A percentile compares a stretch with the other conserved stretches of the same genome.
Conservation (phyloP, 148 eudicot genomes). For the Persicaria tinctoria region DNA sequence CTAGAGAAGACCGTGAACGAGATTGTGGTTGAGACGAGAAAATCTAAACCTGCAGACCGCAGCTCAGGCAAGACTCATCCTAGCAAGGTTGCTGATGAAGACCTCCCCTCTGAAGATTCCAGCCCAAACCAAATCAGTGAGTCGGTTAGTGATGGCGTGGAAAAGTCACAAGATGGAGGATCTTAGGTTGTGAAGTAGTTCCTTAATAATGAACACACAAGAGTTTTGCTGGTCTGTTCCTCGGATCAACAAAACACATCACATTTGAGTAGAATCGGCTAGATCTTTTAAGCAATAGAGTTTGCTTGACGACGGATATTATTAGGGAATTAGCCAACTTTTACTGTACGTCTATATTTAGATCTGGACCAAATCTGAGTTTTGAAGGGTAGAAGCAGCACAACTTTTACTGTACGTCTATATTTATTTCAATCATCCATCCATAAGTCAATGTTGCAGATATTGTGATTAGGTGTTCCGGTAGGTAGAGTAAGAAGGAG, state of each 20-base stretch:
- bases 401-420: too few species aligned
- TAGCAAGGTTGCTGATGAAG: too few species aligned
- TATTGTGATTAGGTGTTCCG: too few species aligned
- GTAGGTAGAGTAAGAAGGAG: too few species aligned
- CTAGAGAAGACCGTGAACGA: constrained; percentile 63
- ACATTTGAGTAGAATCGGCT: not conserved
- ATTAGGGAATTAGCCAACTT: too few species aligned
- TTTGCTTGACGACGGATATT: too few species aligned
- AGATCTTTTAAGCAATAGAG: not conserved
- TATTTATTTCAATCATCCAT: too few species aligned
- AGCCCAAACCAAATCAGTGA: not conserved
- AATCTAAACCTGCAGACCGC: constrained; percentile 27
- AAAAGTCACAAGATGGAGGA: not conserved
- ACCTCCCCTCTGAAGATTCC: not conserved
- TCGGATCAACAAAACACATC: not conserved
- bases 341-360: too few species aligned
- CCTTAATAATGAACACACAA: not conserved
- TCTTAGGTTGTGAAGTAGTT: not conserved
- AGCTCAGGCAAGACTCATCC: constrained; percentile 13
- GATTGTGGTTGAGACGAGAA: constrained; percentile 44
- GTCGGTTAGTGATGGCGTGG: not conserved
- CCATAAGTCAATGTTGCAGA: too few species aligned
- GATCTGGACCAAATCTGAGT: too few species aligned
- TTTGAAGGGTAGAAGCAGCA: too few species aligned
- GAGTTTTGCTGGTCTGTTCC: not conserved